Base-by-base conservation (phyloP, 345 rosid genomes). In the Raphanus raphanistrum region DNA sequence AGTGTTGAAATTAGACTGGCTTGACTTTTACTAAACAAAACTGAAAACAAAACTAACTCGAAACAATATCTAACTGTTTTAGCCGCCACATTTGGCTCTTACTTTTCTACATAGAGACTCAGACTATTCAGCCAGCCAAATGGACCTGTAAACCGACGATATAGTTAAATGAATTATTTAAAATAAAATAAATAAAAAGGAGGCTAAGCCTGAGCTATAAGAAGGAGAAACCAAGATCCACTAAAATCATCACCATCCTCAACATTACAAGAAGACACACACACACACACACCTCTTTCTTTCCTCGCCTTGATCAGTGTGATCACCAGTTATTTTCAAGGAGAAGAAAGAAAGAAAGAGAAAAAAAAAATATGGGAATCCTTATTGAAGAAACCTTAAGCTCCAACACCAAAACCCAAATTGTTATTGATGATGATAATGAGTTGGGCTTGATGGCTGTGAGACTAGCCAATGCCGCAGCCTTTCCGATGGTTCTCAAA, bases 401-500 rank as follows among this genome's bases (percentile, higher is more conserved):
- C 45, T 27, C 71, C 41, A 73, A 66, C 73, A 5, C 61, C 13
- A 68, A 66, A 60, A 59, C 15, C 43, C 10, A 21, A 54, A 33
- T 15, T 17, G 77, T 73, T 48, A 3, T 21, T 74, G 36, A 70
- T 11, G 66, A 29, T 21, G 89, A 81, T 45, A 76, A 66, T 41
- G 79, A 86, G 64, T 41, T 66, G 11, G 81, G 86, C 26, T 83
- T 67, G 71, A 79, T 58, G 50, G 89, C 86, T 32, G 36, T 79
- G n/a, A 48, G 80, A 31, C 62, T 84, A 26, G 80, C 84, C 45
- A 73, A 64, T 45, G 77, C 81, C 1, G 76, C 62, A 5, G 77
- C 73, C 21, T 68, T 84, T 26, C 86, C 86, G 0, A 81, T 86
- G 91, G 81, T 82, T 2, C 81, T 86, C 2, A 84, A 81, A 63